These are phyloP conservation scores for Inonotus obliquus DNA, from an alignment of 1,284 basidiomycete species.

Conservation along the genomic window DNA sequence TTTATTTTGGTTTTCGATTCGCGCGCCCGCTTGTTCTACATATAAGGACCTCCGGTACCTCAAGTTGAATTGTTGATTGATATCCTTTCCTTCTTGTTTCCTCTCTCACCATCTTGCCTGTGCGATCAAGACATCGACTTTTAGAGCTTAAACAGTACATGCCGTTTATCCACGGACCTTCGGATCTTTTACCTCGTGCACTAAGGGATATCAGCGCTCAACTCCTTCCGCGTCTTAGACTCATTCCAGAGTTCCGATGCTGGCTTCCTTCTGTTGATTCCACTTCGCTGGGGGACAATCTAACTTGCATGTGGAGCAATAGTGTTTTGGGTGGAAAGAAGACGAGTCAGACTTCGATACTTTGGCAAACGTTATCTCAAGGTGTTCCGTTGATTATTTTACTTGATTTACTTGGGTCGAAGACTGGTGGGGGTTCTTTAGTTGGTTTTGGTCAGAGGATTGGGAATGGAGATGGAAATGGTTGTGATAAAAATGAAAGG, in stretches of 20 bases:
- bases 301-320: no score
- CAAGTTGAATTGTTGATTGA: no score
- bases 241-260: conserved; percentile 34
- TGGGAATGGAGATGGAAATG: not conserved
- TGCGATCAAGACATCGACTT: no score
- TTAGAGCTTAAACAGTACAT: no score
- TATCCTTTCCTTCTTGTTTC: no score
- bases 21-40: not conserved
- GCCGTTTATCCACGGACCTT: conserved; percentile 6
- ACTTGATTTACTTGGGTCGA: conserved; percentile 32
- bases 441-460: conserved; percentile 15
- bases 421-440: conserved; percentile 20
- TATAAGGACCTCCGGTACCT: not conserved
- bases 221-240: conserved; percentile 33
- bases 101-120: no score
- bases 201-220: conserved; percentile 25
- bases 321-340: conserved; percentile 14
- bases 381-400: conserved; percentile 34
- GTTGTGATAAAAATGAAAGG: conserved; percentile 26
- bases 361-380: conserved; percentile 36
- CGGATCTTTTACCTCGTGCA: conserved; percentile 6
- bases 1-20: no score
- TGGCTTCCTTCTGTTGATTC: conserved; percentile 23
- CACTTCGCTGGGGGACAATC: no score
- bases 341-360: conserved; percentile 25